Base-by-base conservation (phyloP, 2,329 filamentous ascomycete genomes). In the Aspergillus calidoustus region DNA sequence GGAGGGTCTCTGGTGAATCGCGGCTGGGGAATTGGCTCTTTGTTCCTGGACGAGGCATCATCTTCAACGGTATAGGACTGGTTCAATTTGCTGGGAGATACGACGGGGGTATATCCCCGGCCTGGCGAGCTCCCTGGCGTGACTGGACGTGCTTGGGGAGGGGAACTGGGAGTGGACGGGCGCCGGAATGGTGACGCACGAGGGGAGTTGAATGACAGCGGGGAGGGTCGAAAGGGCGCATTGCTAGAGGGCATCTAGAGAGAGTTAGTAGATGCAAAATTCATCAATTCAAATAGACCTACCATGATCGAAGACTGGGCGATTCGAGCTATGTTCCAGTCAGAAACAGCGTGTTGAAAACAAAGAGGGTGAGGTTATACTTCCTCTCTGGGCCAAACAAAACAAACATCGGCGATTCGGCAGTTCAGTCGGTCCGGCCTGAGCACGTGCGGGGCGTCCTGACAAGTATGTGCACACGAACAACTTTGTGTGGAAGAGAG, bases 161-260 rank as follows among this genome's bases (percentile, higher is more conserved):
- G 88, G 53, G 83, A 81, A 46, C 84, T 84, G 4, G 90, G 87
- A 4, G 80, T 83, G 3, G 88, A 90, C 8, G 86, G 86, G 65
- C 89, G 84, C 69, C 88, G 85, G 60, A 91, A 89, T 3, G 90
- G 88, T 9, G 90, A 91, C 25, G 85, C 83, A 74, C 91, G 87
- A 68, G 87, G 85, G 51, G 90, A 89, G 66, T 88, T 88, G 77
- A 90, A 91, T 63, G 89, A 89, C 63, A 91, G 79, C 58, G 88
- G 88, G 25, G 89, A 91, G 15, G 89, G 88, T 75, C 91, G 91
- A 77, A 89, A 91, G 60, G 85, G 80, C 80, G 82, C 75, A 44
- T 58, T 62, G 81, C 84, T 74, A 81, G 83, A 87, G 57, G 65
- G 59, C 43, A 74, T 73, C 74, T 77, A 64, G 23, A 22, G 43